Conservation (phyloP, 306 rosid species). For the Sindora glabra region DNA sequence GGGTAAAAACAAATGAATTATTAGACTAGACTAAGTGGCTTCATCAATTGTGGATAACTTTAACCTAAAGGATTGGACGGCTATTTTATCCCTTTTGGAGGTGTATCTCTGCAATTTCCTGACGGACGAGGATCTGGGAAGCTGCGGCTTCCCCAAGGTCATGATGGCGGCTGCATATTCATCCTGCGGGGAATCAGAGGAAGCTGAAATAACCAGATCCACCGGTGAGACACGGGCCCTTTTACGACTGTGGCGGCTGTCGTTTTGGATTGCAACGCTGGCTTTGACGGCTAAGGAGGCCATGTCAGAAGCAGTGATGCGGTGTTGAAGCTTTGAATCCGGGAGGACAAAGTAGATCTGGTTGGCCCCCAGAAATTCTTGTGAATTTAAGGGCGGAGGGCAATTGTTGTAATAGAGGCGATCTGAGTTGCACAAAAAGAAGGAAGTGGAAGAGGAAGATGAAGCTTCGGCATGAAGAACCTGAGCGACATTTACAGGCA, state of each 20-base stretch:
- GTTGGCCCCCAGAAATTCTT: conserved; percentile 16
- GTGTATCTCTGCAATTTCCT: conserved; percentile 24
- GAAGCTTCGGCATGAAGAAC: conserved; percentile 16
- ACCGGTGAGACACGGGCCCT: conserved; percentile 36
- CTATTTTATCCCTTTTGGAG: conserved; percentile 22
- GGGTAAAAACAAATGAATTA: too few relatives aligned
- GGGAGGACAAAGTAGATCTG: conserved; percentile 42
- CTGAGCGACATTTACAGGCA: conserved; percentile 26
- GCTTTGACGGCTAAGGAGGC: conserved; percentile 49
- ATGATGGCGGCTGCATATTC: background rate
- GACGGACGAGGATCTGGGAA: conserved; percentile 4
- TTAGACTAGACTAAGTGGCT: too few relatives aligned
- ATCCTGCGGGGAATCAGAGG: background rate
- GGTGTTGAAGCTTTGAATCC: conserved; percentile 1
- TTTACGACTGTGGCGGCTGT: conserved; percentile 1
- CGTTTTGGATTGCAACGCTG: conserved; percentile 26
- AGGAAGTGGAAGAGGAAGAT: background rate
- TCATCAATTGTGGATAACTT: conserved; percentile 37
- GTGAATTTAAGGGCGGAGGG: conserved; percentile 17
- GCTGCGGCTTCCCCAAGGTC: background rate
- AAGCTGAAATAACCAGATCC: background rate
- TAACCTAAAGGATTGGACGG: conserved; percentile 34
- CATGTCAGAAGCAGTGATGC: conserved; percentile 35
- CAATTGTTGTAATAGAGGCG: conserved; percentile 15
- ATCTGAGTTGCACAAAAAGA: conserved; percentile 36